phyloP scores from a whole-genome alignment of 1,284 basidiomycete genomes.

The Cryptococcus sp. region DNA sequence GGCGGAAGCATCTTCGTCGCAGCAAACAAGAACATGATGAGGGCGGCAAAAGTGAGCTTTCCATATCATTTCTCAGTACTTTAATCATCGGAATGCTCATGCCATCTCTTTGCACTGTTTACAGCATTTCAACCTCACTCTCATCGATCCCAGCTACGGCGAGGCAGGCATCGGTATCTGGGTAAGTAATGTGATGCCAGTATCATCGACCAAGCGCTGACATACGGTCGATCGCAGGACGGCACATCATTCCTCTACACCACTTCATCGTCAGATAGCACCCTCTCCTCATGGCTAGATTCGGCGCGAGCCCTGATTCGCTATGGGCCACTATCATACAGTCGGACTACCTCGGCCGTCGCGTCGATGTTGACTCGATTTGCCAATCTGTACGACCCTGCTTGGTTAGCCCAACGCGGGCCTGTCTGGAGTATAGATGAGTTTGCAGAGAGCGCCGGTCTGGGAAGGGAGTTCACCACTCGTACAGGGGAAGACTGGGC shows the following conservation, averaged over 20 bases:
- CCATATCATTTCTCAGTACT: constrained; percentile 52
- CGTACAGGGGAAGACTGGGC: constrained; percentile 67
- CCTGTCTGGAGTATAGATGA: constrained; percentile 34
- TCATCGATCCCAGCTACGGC: constrained; percentile 57
- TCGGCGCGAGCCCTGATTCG: constrained; percentile 71
- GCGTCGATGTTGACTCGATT: constrained; percentile 31
- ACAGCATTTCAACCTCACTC: constrained; percentile 70
- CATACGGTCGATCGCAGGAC: constrained; percentile 62
- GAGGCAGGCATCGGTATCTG: constrained; percentile 44
- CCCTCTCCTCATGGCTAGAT: constrained; percentile 64
- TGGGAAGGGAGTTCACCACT: constrained; percentile 55
- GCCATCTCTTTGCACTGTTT: not conserved
- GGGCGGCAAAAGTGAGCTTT: constrained; percentile 75
- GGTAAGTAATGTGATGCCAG: constrained; percentile 21
- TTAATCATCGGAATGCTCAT: too few species aligned
- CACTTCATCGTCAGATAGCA: constrained; percentile 54
- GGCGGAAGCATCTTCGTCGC: constrained; percentile 87
- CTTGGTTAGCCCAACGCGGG: constrained; percentile 36
- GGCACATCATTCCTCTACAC: constrained; percentile 70
- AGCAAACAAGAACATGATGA: constrained; percentile 78
- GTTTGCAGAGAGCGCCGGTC: constrained; percentile 37
- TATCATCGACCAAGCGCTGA: too few species aligned
- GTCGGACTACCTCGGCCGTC: constrained; percentile 57
- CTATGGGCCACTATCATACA: constrained; percentile 75
- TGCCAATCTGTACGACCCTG: constrained; percentile 39